Percentiles rank a stretch among this genome's conserved stretches.
These are phyloP conservation scores for Penstemon newberryi DNA, from an alignment of 257 asterid species.

Conservation along the genomic window DNA sequence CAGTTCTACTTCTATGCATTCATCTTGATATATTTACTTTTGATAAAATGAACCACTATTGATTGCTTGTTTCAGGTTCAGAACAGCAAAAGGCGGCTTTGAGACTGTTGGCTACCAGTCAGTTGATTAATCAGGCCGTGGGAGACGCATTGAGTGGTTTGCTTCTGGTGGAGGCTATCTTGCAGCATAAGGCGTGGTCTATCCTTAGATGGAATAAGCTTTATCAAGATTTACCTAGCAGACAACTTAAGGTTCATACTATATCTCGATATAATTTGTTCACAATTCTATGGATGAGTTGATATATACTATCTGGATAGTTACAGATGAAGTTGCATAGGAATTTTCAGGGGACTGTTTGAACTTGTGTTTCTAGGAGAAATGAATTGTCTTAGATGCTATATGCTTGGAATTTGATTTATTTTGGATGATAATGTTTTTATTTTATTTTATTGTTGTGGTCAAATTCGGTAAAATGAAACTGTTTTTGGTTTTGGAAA, in stretches of 20 bases:
- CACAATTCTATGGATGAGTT: slow-evolving; percentile 10
- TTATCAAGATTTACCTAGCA: slow-evolving; percentile 88
- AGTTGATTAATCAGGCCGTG: slow-evolving; percentile 88
- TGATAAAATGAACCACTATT: not conserved
- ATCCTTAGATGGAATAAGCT: slow-evolving; percentile 77
- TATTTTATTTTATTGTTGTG: no score
- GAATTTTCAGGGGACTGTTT: slow-evolving; percentile 14
- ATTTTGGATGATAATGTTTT: no score
- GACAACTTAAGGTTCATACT: slow-evolving; percentile 79
- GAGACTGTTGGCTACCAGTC: slow-evolving; percentile 80
- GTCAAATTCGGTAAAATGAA: no score
- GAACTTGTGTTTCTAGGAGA: not conserved
- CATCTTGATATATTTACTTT: slow-evolving; percentile 20
- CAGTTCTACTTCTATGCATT: slow-evolving; percentile 13
- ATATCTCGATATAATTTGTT: slow-evolving; percentile 10
- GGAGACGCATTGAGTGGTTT: slow-evolving; percentile 89
- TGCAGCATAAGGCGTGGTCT: slow-evolving; percentile 76
- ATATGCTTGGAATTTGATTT: no score
- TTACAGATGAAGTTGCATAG: slow-evolving; percentile 3
- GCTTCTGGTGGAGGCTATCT: slow-evolving; percentile 84
- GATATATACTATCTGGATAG: slow-evolving; percentile 7
- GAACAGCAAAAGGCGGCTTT: slow-evolving; percentile 70
- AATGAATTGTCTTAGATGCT: not conserved
- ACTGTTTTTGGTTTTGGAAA: no score
- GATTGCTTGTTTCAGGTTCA: slow-evolving; percentile 52